Conservation (phyloP, 2,329 filamentous ascomycete genomes). For the Diaporthe ilicicola region DNA sequence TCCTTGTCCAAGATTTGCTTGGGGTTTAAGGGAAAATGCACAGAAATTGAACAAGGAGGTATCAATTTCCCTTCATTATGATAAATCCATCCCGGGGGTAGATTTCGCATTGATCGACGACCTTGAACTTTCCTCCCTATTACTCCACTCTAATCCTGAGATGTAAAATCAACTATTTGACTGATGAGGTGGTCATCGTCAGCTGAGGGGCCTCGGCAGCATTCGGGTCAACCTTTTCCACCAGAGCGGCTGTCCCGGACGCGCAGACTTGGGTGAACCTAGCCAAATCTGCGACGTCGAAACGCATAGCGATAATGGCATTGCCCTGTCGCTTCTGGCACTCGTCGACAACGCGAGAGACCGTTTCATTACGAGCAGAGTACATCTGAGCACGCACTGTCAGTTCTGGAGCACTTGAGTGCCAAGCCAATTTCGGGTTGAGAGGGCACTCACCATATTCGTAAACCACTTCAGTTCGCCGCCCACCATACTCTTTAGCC, state of each 20-base stretch:
- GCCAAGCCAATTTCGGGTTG: not conserved
- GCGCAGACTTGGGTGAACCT: constrained; percentile 67
- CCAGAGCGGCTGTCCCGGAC: constrained; percentile 66
- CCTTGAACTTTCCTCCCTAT: no score
- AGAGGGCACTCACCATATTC: constrained; percentile 50
- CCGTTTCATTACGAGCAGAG: constrained; percentile 65
- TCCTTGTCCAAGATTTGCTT: no score
- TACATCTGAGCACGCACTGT: constrained; percentile 52
- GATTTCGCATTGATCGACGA: no score
- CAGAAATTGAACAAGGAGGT: no score
- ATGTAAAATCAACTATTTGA: not conserved
- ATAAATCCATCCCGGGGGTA: no score
- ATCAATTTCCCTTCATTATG: no score
- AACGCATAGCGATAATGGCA: constrained; percentile 66
- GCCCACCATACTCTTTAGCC: constrained; percentile 64
- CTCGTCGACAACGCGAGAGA: constrained; percentile 63
- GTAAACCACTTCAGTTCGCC: constrained; percentile 69
- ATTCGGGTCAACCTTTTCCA: constrained; percentile 60
- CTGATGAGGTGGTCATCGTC: not conserved
- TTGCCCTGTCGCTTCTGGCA: constrained; percentile 66
- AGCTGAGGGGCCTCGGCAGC: constrained; percentile 41
- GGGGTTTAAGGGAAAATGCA: no score
- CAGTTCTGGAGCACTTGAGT: not conserved
- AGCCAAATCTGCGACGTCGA: constrained; percentile 63
- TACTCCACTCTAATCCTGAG: no score